phyloP scores from a whole-genome alignment of 495 filamentous ascomycete genomes.

The Daldinia bambusicola region DNA sequence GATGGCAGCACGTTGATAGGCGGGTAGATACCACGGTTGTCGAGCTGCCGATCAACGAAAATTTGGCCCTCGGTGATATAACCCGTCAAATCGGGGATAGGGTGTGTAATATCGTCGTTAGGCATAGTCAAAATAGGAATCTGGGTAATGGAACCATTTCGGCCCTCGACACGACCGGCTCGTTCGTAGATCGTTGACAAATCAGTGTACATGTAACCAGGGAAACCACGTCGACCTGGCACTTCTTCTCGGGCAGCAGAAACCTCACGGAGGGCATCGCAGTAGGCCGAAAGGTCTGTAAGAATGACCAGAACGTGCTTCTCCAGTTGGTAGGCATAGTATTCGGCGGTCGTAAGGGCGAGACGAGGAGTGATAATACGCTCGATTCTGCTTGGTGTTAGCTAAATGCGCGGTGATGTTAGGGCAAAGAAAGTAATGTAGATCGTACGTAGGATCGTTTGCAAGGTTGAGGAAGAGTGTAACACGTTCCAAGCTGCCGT shows the following conservation, averaged over 20 bases:
- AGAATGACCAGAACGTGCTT: conserved; percentile 99
- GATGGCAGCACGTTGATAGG: conserved; percentile 99
- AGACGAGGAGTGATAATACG: conserved; percentile 99
- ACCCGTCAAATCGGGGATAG: conserved; percentile 97
- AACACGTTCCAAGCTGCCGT: conserved; percentile 95
- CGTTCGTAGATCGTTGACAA: conserved; percentile 99
- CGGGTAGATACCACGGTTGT: conserved; percentile 97
- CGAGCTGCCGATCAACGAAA: conserved; percentile 91
- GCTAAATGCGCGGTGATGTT: conserved; percentile 2
- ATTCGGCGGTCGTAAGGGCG: conserved; percentile 97
- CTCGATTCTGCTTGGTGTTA: conserved; percentile 77
- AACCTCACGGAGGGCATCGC: conserved; percentile 97
- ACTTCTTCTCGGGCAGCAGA: conserved; percentile 99
- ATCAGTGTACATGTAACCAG: conserved; percentile 99
- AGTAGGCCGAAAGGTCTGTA: conserved; percentile 97
- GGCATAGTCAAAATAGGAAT: conserved; percentile 99
- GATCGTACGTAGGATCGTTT: conserved; percentile 92
- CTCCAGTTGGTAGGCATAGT: conserved; percentile 99
- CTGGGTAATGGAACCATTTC: conserved; percentile 98
- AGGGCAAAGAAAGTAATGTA: not conserved
- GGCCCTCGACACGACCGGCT: conserved; percentile 96
- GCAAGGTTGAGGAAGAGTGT: conserved; percentile 99
- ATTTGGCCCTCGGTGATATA: conserved; percentile 99
- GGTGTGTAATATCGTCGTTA: conserved; percentile 99
- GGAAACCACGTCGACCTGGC: conserved; percentile 98